Conservation (phyloP, 129 eudicot genomes). For the Pittosporum tobira region DNA sequence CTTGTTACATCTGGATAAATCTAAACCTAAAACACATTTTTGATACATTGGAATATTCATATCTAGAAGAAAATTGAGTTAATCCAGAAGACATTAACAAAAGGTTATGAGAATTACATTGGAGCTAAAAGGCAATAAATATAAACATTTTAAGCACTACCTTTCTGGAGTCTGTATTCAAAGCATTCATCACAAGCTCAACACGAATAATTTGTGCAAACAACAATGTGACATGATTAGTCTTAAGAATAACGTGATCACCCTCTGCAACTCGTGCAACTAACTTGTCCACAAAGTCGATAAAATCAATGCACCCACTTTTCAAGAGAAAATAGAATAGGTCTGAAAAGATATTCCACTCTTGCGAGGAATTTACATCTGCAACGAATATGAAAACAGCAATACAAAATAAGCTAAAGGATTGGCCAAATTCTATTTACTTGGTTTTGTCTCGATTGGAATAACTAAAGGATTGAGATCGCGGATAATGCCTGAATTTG, state of each 20-base stretch:
- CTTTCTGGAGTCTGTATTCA: constrained; percentile 84
- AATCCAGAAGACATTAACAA: not conserved
- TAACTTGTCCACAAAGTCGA: constrained; percentile 94
- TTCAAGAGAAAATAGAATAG: constrained; percentile 81
- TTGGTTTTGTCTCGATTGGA: not conserved
- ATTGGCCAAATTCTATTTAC: too few species aligned
- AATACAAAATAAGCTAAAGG: not conserved
- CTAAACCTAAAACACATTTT: not conserved
- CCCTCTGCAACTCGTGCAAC: constrained; percentile 77
- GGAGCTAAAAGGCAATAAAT: not conserved
- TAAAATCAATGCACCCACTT: constrained; percentile 95
- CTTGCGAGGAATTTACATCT: constrained; percentile 93
- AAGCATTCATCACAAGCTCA: constrained; percentile 91
- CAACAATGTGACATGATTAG: constrained; percentile 96
- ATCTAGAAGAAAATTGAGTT: not conserved
- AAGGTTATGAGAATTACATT: not conserved
- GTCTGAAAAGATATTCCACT: constrained; percentile 88
- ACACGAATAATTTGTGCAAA: constrained; percentile 89
- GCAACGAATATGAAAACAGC: constrained; percentile 17
- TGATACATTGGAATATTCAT: too few species aligned
- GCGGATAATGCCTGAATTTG: constrained; percentile 64
- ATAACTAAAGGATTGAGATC: not conserved
- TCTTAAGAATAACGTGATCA: constrained; percentile 78
- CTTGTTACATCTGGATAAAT: not conserved
- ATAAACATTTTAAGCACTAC: constrained; percentile 27